Evolutionary conservation across 306 rosid genomes (phyloP).

Genomic region (Echinosophora koreensis): DNA sequence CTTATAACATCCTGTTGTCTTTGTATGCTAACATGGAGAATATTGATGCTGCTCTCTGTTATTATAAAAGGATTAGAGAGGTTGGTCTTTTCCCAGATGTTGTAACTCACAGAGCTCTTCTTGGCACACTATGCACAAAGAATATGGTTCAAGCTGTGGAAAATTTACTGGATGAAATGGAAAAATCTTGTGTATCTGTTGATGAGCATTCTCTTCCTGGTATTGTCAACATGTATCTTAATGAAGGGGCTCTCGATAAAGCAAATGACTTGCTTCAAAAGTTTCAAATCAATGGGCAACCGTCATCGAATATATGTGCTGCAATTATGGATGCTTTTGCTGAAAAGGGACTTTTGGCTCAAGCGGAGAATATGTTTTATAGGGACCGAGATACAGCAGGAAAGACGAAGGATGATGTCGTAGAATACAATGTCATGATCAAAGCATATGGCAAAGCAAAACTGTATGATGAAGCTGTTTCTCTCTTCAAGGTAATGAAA

Average conservation of each 20-base stretch:
- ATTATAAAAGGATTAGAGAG: slow-evolving; percentile 72
- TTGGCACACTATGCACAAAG: slow-evolving; percentile 65
- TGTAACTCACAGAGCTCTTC: slow-evolving; percentile 79
- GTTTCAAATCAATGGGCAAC: slow-evolving; percentile 50
- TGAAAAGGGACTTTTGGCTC: slow-evolving; percentile 80
- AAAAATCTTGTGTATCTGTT: slow-evolving; percentile 54
- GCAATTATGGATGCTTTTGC: slow-evolving; percentile 85
- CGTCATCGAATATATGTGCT: slow-evolving; percentile 63
- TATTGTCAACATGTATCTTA: slow-evolving; percentile 77
- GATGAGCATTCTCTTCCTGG: slow-evolving; percentile 78
- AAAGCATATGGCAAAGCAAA: slow-evolving; percentile 87
- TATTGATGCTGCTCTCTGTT: slow-evolving; percentile 67
- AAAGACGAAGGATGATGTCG: slow-evolving; percentile 57
- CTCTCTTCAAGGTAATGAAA: slow-evolving; percentile 80
- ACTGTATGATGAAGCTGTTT: slow-evolving; percentile 73
- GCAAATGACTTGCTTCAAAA: slow-evolving; percentile 64
- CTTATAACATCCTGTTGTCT: slow-evolving; percentile 80
- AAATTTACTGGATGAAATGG: slow-evolving; percentile 74
- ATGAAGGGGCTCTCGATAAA: slow-evolving; percentile 63
- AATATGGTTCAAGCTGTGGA: slow-evolving; percentile 77
- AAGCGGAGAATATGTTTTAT: slow-evolving; percentile 75
- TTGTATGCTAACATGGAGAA: slow-evolving; percentile 77
- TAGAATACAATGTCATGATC: slow-evolving; percentile 86
- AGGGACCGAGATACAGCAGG: slow-evolving; percentile 59
- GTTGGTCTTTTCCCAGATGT: slow-evolving; percentile 77